Evolutionary conservation across 768 basidiomycete species (phyloP), one percentile per base, ranked within the genome.

Genomic region (Pleurotus pulmonarius): DNA sequence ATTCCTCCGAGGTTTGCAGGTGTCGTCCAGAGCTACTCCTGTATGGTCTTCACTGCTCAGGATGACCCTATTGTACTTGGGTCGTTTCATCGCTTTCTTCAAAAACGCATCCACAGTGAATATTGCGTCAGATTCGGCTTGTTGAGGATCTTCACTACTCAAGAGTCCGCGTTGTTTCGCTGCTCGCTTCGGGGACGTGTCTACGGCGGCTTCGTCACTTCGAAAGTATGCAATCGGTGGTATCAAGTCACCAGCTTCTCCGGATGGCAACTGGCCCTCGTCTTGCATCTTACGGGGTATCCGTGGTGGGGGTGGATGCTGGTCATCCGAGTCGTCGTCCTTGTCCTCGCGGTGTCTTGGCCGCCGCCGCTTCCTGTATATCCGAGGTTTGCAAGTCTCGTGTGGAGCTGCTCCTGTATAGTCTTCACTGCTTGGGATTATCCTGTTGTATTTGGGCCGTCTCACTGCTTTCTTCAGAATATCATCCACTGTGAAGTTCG

Each of bases 51-150:
- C 51, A 22, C 39, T 53, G 41, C 41, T 39, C 15, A 53, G 9
- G 6, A 53, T 20, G 26, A 53, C 39, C 15, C 16, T 39, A 4
- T 22, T 8, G 25, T 24, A 24, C 20, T 53, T 53, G 37, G 8
- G 51, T 15, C 18, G 51, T 41, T 39, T 53, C 18, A 13, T 24
- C 11, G 37, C 12, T 18, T 24, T 15, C 24, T 24, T 53, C 9
- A 53, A 18, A 24, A 53, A 53, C 22, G 18, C 51, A 5, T 53
- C 51, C 39, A 53, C 51, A 40, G 51, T 24, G 29, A 51, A 18
- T 20, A 38, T 20, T 11, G 39, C n/a, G 16, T n/a, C 22, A 1
- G 34, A 18, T 9, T 51, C 29, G 7, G 9, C 12, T 12, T 51
- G 13, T 9, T 11, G 22, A 13, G 12, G 9, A n/a, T 12, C 7